Evolutionary conservation across 1,284 basidiomycete genomes (phyloP).

Genomic region (Apiotrichum sp.): DNA sequence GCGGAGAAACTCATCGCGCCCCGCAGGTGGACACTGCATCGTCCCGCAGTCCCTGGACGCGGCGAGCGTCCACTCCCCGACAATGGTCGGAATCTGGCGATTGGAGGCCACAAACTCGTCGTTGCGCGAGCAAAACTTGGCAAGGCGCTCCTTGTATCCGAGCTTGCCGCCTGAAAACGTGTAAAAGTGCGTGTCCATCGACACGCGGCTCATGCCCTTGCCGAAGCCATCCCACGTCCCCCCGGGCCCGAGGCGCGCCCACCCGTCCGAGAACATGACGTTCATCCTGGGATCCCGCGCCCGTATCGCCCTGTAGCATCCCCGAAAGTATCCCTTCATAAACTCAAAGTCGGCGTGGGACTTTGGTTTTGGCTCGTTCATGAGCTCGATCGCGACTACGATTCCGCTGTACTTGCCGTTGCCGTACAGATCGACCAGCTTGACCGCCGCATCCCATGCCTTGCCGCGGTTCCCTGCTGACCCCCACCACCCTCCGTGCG

Average conservation of each 20-base stretch:
- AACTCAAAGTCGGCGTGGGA: neutral
- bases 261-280: neutral
- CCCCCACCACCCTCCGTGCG: conserved; percentile 62
- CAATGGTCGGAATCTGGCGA: neutral
- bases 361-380: conserved; percentile 8
- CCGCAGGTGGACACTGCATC: neutral
- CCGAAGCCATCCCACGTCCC: neutral
- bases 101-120: neutral
- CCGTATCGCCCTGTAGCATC: conserved; percentile 5
- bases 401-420: conserved; percentile 13
- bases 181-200: conserved; percentile 2
- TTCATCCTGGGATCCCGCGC: neutral
- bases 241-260: neutral
- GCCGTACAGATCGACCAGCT: conserved; percentile 48
- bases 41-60: neutral
- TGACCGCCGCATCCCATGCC: conserved; percentile 18
- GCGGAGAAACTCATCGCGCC: neutral
- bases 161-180: neutral
- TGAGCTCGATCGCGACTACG: conserved; percentile 39
- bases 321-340: conserved; percentile 51
- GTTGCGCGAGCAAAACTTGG: neutral
- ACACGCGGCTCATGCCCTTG: neutral
- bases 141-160: neutral
- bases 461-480: conserved; percentile 41
- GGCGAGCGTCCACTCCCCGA: neutral